Evolutionary conservation across 345 rosid genomes (phyloP).

Genomic region (Excoecaria cochinchinensis): DNA sequence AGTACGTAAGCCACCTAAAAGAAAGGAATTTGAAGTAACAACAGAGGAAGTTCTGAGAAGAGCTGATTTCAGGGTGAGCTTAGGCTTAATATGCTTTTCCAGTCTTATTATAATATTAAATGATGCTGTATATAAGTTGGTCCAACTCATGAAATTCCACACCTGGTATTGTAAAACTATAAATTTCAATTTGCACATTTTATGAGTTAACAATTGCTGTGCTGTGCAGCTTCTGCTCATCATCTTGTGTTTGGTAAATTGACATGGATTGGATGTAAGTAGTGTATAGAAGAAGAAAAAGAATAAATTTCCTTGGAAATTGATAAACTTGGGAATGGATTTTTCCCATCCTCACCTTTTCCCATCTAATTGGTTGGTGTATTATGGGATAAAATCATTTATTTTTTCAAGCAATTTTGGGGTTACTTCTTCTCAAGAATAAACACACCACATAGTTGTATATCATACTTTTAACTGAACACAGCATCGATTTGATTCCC

Average conservation of each 20-base stretch:
- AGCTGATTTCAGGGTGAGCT: slow-evolving; percentile 86
- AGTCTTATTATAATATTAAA: not conserved
- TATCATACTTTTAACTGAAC: not conserved
- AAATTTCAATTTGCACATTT: not conserved
- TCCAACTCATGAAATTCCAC: not conserved
- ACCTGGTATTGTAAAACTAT: not conserved
- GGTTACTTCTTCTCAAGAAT: not conserved
- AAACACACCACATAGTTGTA: not conserved
- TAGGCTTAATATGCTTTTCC: not conserved
- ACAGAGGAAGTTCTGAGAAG: slow-evolving; percentile 58
- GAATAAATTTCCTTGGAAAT: no score
- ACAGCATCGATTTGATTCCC: not conserved
- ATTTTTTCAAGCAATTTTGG: not conserved
- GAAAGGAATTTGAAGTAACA: slow-evolving; percentile 45
- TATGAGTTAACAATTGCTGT: not conserved
- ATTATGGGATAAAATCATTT: no score
- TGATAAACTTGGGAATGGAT: not conserved
- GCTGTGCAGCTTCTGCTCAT: not conserved
- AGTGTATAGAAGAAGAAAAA: no score
- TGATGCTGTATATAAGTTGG: not conserved
- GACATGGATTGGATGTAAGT: not conserved
- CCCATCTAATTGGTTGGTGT: no score
- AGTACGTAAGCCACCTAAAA: slow-evolving; percentile 26
- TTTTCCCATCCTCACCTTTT: not conserved
- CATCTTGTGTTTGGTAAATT: not conserved